Evolutionary conservation across 148 eudicot species (phyloP), one percentile per base, ranked within the genome.

Genomic region (Mesembryanthemum crystallinum): DNA sequence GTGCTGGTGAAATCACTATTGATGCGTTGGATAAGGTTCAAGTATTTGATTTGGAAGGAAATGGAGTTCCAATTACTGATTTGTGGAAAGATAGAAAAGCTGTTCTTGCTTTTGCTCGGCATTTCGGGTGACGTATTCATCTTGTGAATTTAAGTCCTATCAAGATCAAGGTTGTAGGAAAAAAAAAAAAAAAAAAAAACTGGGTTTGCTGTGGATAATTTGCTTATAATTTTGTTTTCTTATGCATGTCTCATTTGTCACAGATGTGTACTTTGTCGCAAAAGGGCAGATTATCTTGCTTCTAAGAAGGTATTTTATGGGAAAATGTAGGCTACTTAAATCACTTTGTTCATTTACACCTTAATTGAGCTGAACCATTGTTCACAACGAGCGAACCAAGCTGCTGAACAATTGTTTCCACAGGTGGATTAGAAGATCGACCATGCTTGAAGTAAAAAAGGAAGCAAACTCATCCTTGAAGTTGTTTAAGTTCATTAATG

Each of bases 81-180:
- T 83, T 96, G 78, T 96, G 99, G 99, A 89, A 89, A 79, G 93
- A 92, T 75, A 85, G 99, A 81, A 96, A 86, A 81, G 97, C 92
- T 52, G 91, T 96, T 72, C 87, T 92, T 52, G 98, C 99, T 51
- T 96, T 96, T 76, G 97, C 99, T 79, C 94, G 99, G 33, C 99
- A 96, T 89, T 96, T 92, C 42, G 99, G 99, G 97, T 95, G 74
- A 32, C 35, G 20, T 12, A 0, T 67, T 35, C 24, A 10, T 27
- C 18, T 8, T 71, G 29, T 49, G 21, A 3, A 18, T 25, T 43
- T 45, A n/a, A 13, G 15, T 51, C 51, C 14, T 63, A 12, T 54
- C 8, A 2, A 35, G 39, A 35, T 63, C n/a, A n/a, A n/a, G n/a
- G n/a, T n/a, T n/a, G n/a, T n/a, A n/a, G n/a, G n/a, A n/a, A n/a